These are phyloP conservation scores for Xylaria venustula DNA, from an alignment of 495 filamentous ascomycete genomes.

Conservation along the genomic window DNA sequence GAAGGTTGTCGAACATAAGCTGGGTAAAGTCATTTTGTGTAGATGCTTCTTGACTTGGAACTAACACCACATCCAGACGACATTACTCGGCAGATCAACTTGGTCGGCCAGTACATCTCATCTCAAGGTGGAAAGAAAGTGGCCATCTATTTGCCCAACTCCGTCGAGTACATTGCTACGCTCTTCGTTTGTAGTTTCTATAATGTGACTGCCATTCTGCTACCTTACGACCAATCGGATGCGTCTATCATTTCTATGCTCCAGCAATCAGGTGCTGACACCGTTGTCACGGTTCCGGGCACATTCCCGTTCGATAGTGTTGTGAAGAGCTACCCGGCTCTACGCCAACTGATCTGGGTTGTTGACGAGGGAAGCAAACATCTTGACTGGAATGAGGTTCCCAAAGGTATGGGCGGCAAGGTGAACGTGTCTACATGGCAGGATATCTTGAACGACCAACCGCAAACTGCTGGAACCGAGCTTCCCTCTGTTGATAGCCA, in stretches of 20 bases:
- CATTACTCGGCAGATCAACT: conserved; percentile 80
- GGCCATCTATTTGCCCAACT: conserved; percentile 91
- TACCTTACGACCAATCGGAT: conserved; percentile 76
- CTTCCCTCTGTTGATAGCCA: conserved; percentile 46
- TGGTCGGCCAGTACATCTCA: conserved; percentile 72
- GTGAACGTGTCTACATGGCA: conserved; percentile 85
- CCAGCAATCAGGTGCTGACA: conserved; percentile 67
- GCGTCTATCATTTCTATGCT: conserved; percentile 67
- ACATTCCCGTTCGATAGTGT: conserved; percentile 77
- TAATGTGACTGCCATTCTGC: conserved; percentile 69
- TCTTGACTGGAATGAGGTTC: conserved; percentile 84
- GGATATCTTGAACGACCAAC: conserved; percentile 69
- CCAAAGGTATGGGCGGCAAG: conserved; percentile 65
- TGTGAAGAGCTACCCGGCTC: conserved; percentile 60
- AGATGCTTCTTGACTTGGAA: background rate
- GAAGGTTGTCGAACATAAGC: conserved; percentile 65
- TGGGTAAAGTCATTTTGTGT: conserved; percentile 42
- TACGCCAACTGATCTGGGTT: conserved; percentile 87
- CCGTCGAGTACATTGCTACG: conserved; percentile 74
- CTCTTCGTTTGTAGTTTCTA: conserved; percentile 75
- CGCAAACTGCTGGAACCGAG: conserved; percentile 41
- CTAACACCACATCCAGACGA: conserved; percentile 47
- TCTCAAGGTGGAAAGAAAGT: conserved; percentile 72
- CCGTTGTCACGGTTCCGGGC: conserved; percentile 82
- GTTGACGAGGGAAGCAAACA: conserved; percentile 89